Conservation (phyloP, 805 yeast genomes). For the Ogataea degrootiae region DNA sequence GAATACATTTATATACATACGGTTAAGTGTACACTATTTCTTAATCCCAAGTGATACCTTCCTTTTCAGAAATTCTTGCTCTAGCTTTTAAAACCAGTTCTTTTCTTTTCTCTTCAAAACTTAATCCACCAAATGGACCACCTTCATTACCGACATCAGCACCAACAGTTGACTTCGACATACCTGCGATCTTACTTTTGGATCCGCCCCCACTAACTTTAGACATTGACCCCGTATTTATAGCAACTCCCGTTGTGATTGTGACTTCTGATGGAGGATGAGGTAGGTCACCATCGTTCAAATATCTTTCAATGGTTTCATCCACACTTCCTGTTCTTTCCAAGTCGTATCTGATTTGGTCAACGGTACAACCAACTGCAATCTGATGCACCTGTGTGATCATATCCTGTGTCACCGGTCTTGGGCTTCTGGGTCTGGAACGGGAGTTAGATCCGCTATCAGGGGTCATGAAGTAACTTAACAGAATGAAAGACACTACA, state of each 20-base stretch:
- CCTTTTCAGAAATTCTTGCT: conserved; percentile 38
- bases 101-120: conserved; percentile 43
- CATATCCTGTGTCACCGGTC: conserved; percentile 61
- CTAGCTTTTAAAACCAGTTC: conserved; percentile 62
- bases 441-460: conserved; percentile 28
- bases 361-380: conserved; percentile 66
- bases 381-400: conserved; percentile 78
- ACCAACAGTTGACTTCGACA: neutral
- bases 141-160: conserved; percentile 8
- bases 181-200: neutral
- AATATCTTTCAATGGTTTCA: conserved; percentile 66
- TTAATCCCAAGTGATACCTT: conserved; percentile 9
- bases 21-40: neutral
- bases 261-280: conserved; percentile 5
- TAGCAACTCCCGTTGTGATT: too few species aligned
- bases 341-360: conserved; percentile 70
- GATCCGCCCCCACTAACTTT: neutral
- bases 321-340: conserved; percentile 78
- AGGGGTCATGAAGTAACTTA: conserved; percentile 63
- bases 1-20: neutral
- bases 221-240: neutral
- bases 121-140: conserved; percentile 37
- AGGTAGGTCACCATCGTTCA: conserved; percentile 59
- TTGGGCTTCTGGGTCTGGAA: conserved; percentile 3
- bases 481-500: conserved; percentile 49